A percentile compares a stretch with the other conserved stretches of the same genome.
These are phyloP conservation scores for Papiliotrema flavescens DNA, from an alignment of 1,284 basidiomycete species.

Conservation along the genomic window DNA sequence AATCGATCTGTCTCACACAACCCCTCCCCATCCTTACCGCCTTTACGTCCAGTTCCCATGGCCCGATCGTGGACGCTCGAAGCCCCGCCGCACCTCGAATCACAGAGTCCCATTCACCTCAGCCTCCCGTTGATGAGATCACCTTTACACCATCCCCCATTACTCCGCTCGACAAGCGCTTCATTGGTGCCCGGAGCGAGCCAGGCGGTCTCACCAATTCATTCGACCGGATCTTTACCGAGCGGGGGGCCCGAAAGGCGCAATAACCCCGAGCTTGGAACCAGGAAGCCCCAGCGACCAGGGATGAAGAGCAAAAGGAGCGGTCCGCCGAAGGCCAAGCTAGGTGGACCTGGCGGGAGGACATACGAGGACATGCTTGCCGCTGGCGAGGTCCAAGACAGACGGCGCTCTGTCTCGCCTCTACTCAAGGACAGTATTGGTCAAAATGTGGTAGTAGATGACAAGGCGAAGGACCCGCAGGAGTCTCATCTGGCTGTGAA, in stretches of 20 bases:
- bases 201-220: neutral
- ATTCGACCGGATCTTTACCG: neutral
- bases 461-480: too few species aligned
- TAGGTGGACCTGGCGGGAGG: constrained; percentile 39
- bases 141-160: neutral
- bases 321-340: constrained; percentile 38
- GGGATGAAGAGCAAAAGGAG: constrained; percentile 1
- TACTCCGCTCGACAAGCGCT: too few species aligned
- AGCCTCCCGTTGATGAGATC: neutral
- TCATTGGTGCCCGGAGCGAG: neutral
- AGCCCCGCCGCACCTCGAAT: constrained; percentile 6
- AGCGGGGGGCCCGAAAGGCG: constrained; percentile 1
- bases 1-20: neutral
- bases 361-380: constrained; percentile 36
- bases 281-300: neutral
- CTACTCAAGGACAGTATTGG: too few species aligned
- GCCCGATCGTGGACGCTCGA: constrained; percentile 13
- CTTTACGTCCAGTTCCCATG: neutral
- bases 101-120: constrained; percentile 7
- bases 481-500: too few species aligned
- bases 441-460: too few species aligned
- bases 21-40: neutral
- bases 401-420: neutral
- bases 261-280: neutral
- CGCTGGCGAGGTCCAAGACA: neutral